These are phyloP conservation scores for Thecaphora frezii DNA, from an alignment of 1,284 basidiomycete genomes.

Conservation along the genomic window DNA sequence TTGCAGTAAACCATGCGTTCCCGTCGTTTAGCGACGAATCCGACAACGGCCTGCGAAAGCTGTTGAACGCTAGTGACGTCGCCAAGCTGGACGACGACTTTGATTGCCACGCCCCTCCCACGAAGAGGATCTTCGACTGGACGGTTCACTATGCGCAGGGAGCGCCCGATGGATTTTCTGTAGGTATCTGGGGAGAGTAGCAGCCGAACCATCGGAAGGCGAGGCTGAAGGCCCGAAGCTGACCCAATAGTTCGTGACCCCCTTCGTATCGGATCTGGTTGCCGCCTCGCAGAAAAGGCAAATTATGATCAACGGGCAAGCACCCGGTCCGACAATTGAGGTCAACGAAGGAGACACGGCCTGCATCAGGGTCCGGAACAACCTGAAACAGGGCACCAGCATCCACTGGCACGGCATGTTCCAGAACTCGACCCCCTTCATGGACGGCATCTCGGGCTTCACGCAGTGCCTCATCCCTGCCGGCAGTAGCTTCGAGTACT, in stretches of 20 bases:
- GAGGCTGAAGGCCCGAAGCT: no score
- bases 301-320: conserved; percentile 46
- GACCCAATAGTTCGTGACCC: no score
- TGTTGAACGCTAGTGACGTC: background rate
- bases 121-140: background rate
- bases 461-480: conserved; percentile 56
- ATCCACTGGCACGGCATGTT: conserved; percentile 57
- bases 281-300: conserved; percentile 40
- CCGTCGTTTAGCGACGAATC: no score
- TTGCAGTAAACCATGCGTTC: no score
- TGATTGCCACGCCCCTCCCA: background rate
- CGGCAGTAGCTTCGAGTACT: conserved; percentile 32
- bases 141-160: background rate
- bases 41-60: background rate
- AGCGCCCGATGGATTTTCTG: background rate
- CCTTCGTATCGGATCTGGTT: no score
- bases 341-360: conserved; percentile 52
- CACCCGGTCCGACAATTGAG: conserved; percentile 49
- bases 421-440: conserved; percentile 47
- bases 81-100: background rate
- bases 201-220: no score
- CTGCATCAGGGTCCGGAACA: conserved; percentile 44
- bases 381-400: conserved; percentile 29
- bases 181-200: background rate
- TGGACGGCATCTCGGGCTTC: conserved; percentile 53